phyloP scores from a whole-genome alignment of 2,329 filamentous ascomycete genomes.

The Penicillium oxalicum region DNA sequence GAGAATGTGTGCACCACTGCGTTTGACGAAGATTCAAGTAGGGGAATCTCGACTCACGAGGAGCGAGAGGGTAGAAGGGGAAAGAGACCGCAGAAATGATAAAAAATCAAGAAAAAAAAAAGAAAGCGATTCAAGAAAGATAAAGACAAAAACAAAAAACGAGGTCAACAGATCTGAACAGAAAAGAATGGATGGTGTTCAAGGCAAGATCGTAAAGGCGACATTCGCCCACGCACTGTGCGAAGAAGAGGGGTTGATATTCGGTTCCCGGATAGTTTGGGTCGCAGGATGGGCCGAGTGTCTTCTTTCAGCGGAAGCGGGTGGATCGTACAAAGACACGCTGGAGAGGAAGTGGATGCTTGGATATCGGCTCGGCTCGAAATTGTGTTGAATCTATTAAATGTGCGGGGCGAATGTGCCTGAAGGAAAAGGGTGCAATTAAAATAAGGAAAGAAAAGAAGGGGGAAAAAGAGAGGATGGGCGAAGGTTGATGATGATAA shows the following conservation, averaged over 20 bases:
- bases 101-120: slow-evolving; percentile 36
- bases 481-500: slow-evolving; percentile 11
- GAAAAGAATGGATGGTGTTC: slow-evolving; percentile 29
- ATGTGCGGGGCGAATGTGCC: slow-evolving; percentile 32
- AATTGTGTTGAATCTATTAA: slow-evolving; percentile 21
- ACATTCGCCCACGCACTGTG: slow-evolving; percentile 35
- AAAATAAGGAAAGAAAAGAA: slow-evolving; percentile 24
- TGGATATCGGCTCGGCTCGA: slow-evolving; percentile 4
- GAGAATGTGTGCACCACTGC: slow-evolving; percentile 42
- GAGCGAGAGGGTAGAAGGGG: slow-evolving; percentile 27
- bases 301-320: slow-evolving; percentile 8
- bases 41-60: no score
- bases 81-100: slow-evolving; percentile 46
- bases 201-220: slow-evolving; percentile 30
- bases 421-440: slow-evolving; percentile 20
- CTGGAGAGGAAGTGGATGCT: slow-evolving; percentile 3
- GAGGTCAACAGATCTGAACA: slow-evolving; percentile 7
- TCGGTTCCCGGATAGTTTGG: neutral
- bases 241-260: neutral
- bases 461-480: slow-evolving; percentile 21
- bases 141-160: no score
- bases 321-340: slow-evolving; percentile 12
- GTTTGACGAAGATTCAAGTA: slow-evolving; percentile 3
- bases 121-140: no score
- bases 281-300: slow-evolving; percentile 3